Conservation (phyloP, 2,329 filamentous ascomycete species). For the Aspergillus tubingensis region DNA sequence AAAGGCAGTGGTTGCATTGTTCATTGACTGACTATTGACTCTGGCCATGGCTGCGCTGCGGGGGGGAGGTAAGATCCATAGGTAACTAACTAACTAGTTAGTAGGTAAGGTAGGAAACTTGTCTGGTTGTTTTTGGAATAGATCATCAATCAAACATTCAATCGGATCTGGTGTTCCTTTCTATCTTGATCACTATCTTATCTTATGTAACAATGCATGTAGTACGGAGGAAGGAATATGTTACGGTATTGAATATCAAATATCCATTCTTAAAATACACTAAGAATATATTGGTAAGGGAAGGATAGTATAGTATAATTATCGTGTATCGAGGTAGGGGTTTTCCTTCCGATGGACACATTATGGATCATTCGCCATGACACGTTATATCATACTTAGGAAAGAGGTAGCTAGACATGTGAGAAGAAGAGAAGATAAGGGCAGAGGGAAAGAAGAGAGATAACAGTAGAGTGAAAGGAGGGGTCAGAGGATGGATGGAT, state of each 20-base stretch:
- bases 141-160: background rate
- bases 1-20: too few relatives aligned
- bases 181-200: background rate
- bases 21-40: too few relatives aligned
- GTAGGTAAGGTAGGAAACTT: too few relatives aligned
- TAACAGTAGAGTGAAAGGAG: background rate
- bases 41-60: too few relatives aligned
- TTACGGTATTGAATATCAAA: background rate
- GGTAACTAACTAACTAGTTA: too few relatives aligned
- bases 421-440: background rate
- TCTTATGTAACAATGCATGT: too few relatives aligned
- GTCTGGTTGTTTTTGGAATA: background rate
- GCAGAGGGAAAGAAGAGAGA: background rate
- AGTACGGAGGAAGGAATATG: too few relatives aligned
- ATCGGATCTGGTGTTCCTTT: background rate
- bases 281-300: background rate
- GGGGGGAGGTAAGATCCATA: too few relatives aligned
- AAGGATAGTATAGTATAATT: background rate
- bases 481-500: background rate
- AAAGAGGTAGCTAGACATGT: background rate
- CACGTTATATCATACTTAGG: background rate
- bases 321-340: background rate
- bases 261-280: background rate
- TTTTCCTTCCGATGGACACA: background rate
- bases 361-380: constrained; percentile 6